phyloP scores from a whole-genome alignment of 2,329 filamentous ascomycete genomes.

The Furcasterigmium sp. region DNA sequence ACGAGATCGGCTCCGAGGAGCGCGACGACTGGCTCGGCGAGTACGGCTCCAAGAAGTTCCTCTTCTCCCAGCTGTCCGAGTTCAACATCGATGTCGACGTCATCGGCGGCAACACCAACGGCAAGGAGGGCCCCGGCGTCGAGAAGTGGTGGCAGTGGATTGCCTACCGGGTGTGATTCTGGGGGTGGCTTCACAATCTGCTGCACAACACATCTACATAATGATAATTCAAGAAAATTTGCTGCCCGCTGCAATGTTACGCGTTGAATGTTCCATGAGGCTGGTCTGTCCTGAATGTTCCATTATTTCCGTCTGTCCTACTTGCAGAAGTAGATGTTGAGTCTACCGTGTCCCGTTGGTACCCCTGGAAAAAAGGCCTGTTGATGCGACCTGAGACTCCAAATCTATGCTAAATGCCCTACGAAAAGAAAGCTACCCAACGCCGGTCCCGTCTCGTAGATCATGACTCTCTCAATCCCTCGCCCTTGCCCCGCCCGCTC shows the following conservation, averaged over 20 bases:
- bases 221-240: conserved; percentile 5
- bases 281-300: no score
- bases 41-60: conserved; percentile 71
- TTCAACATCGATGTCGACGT: conserved; percentile 76
- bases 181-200: no score
- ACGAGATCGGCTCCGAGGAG: conserved; percentile 58
- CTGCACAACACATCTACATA: not conserved
- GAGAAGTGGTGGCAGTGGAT: conserved; percentile 92
- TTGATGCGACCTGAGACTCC: conserved; percentile 13
- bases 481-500: no score
- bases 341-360: conserved; percentile 23
- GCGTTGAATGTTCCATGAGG: no score
- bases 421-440: conserved; percentile 9
- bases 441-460: conserved; percentile 9
- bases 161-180: conserved; percentile 52
- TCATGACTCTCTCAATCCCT: not conserved
- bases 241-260: no score
- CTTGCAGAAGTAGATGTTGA: conserved; percentile 31
- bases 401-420: conserved; percentile 3
- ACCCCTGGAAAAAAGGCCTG: conserved; percentile 8
- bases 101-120: conserved; percentile 65
- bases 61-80: conserved; percentile 77
- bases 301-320: no score
- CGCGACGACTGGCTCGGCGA: conserved; percentile 82
- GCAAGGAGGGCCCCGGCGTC: conserved; percentile 56